Evolutionary conservation across 495 filamentous ascomycete genomes (phyloP), one percentile per base, ranked within the genome.

Genomic region (Xeromyces bisporus): DNA sequence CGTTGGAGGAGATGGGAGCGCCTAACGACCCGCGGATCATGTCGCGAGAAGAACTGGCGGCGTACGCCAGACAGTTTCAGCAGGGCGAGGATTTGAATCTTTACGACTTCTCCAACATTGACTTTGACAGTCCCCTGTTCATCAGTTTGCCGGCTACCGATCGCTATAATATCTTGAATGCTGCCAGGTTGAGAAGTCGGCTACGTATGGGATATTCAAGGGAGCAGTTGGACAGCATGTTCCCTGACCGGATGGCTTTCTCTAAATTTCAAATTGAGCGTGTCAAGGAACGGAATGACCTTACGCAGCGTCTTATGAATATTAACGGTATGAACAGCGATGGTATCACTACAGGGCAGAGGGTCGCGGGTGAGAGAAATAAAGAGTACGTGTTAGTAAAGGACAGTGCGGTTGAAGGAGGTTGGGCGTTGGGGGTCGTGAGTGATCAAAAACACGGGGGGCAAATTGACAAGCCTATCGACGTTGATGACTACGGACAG

Each of bases 61-160:
- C 87, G 32, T 97, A 96, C 48, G 84, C 89, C 2, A 59, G 74
- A 33, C 85, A 93, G 42, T 96, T 94, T 39, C 71, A 92, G 40
- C 74, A 71, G 35, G 89, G 87, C 21, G 89, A 94, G 52, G 86
- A 94, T 56, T 80, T 97, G 53, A 92, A 91, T 44, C 59, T 94
- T n/a, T 93, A 94, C 47, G 89, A 97, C 50, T 96, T 94, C 40
- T 86, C 79, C 35, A 96, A 96, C 51, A 97, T 97, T 35, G 91
- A 97, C 53, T 97, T 94, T 41, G 80, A 93, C 40, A 76, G 82
- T 32, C 67, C 80, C 10, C 96, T 97, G 54, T 97, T 97, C 52
- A 64, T 75, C 46, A 91, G 81, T 46, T 55, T 97, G 26, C 89
- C 89, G 1, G 70, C 82, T 6, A 78, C 72, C 2, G 89, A 97